Percentiles rank a stretch among this genome's conserved stretches.
Evolutionary conservation across 805 yeast genomes (phyloP).

Genomic region (Zygosaccharomyces lentus): DNA sequence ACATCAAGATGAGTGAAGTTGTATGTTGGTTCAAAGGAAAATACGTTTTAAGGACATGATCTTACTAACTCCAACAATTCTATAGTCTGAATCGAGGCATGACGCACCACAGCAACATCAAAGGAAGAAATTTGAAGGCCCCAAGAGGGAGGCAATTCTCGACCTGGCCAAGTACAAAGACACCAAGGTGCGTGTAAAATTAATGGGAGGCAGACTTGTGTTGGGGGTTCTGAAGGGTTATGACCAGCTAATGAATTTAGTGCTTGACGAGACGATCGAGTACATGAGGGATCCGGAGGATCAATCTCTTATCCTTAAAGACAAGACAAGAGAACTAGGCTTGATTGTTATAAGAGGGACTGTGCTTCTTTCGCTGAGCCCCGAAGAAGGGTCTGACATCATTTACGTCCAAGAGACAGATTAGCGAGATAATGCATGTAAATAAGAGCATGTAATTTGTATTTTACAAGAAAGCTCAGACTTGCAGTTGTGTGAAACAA

Average conservation of each 20-base stretch:
- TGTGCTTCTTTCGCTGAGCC: constrained; percentile 46
- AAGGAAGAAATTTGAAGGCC: constrained; percentile 54
- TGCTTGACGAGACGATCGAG: constrained; percentile 68
- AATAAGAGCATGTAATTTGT: constrained; percentile 2
- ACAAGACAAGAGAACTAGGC: constrained; percentile 64
- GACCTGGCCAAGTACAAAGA: constrained; percentile 76
- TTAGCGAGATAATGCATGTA: constrained; percentile 2
- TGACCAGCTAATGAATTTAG: constrained; percentile 77
- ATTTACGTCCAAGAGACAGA: constrained; percentile 25
- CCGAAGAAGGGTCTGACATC: constrained; percentile 33
- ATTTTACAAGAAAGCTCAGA: neutral
- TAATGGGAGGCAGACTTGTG: constrained; percentile 84
- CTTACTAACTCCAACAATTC: constrained; percentile 8
- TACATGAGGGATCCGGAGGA: constrained; percentile 57
- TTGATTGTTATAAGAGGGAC: constrained; percentile 85
- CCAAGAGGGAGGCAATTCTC: constrained; percentile 85
- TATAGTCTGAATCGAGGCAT: constrained; percentile 18
- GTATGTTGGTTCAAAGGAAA: constrained; percentile 6
- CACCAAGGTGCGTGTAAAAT: constrained; percentile 65
- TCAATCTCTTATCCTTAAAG: constrained; percentile 45
- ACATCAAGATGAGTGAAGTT: constrained; percentile 10
- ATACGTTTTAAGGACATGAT: neutral
- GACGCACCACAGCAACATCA: constrained; percentile 26
- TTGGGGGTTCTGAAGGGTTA: constrained; percentile 78
- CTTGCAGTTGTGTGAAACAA: neutral